Evolutionary conservation across 2,329 filamentous ascomycete species (phyloP).

Genomic region (Fusarium proliferatum): DNA sequence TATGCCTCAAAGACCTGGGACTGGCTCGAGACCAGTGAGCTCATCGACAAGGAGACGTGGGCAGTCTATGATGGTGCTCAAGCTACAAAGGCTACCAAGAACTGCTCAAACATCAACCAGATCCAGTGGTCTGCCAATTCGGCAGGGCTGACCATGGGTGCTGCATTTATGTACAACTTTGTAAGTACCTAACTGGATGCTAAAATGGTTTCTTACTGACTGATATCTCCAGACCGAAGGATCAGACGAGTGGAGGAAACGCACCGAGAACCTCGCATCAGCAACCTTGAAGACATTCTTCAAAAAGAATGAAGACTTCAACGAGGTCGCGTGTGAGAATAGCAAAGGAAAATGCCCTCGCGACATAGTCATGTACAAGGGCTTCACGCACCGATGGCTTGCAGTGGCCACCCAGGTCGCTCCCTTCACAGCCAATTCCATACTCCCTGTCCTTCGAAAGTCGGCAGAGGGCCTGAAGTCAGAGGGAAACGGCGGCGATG

Average conservation of each 20-base stretch:
- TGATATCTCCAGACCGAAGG: neutral
- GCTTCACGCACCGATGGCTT: conserved; percentile 74
- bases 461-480: conserved; percentile 49
- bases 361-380: conserved; percentile 79
- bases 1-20: conserved; percentile 72
- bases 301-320: conserved; percentile 63
- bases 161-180: conserved; percentile 75
- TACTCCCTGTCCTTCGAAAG: conserved; percentile 67
- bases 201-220: conserved; percentile 13
- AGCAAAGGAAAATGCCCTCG: conserved; percentile 66
- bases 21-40: conserved; percentile 64
- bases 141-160: conserved; percentile 69
- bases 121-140: conserved; percentile 74
- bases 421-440: conserved; percentile 64
- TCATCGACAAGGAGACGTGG: conserved; percentile 69
- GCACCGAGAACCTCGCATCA: conserved; percentile 65
- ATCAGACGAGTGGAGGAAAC: conserved; percentile 61
- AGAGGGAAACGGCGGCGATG: neutral
- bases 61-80: conserved; percentile 73
- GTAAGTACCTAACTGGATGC: conserved; percentile 47
- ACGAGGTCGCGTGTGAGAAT: conserved; percentile 73
- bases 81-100: conserved; percentile 60
- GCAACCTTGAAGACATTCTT: conserved; percentile 62
- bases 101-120: conserved; percentile 70
- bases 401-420: conserved; percentile 69